A percentile compares a stretch with the other conserved stretches of the same genome.
These are phyloP conservation scores for Penicillium freii DNA, from an alignment of 2,329 filamentous ascomycete genomes.

Conservation along the genomic window DNA sequence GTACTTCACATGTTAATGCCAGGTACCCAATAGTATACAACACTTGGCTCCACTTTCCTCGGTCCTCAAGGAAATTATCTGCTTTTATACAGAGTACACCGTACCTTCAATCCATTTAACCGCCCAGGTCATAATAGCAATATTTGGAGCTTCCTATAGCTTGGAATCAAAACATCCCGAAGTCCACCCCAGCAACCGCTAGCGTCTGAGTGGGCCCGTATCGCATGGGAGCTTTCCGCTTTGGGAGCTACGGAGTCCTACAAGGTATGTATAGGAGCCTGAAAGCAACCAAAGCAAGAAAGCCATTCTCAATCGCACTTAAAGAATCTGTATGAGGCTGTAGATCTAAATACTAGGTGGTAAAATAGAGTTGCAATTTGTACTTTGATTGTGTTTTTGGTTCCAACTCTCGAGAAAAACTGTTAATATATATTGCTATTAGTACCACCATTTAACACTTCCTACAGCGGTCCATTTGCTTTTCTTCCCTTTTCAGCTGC, in stretches of 20 bases:
- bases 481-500: too few species aligned
- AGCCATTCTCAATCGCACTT: neutral
- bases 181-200: constrained; percentile 8
- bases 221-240: constrained; percentile 13
- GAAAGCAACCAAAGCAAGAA: neutral
- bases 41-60: constrained; percentile 16
- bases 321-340: neutral
- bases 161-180: constrained; percentile 2
- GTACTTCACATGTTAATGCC: constrained; percentile 10
- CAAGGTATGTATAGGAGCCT: neutral
- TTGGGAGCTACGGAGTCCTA: neutral
- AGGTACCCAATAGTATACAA: constrained; percentile 8
- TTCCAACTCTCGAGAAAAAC: neutral
- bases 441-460: too few species aligned
- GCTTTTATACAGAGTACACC: neutral
- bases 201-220: constrained; percentile 4
- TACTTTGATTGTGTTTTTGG: neutral
- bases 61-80: neutral
- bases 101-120: neutral
- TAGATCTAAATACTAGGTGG: neutral
- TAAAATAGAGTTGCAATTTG: neutral
- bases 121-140: too few species aligned
- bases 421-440: neutral
- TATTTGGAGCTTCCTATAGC: neutral
- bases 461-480: too few species aligned